Percentiles rank a stretch among this genome's conserved stretches.
phyloP scores from a whole-genome alignment of 768 basidiomycete genomes.

The Boletus barrowsii region DNA sequence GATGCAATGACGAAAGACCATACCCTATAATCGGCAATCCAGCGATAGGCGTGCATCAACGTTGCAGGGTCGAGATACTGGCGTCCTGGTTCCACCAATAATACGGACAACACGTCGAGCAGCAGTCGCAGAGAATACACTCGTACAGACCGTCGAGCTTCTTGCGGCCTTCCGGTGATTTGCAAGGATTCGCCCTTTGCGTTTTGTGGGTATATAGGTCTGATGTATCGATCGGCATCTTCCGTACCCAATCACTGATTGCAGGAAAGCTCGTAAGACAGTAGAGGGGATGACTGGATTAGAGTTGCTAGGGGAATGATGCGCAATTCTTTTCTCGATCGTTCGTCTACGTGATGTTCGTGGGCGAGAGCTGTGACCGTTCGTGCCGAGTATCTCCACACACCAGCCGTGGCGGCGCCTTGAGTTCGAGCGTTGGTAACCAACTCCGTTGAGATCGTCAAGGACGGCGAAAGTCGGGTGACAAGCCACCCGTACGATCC shows the following conservation, averaged over 20 bases:
- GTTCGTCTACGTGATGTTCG: too few species aligned
- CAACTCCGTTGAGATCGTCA: not conserved
- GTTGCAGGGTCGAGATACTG: conserved; percentile 95
- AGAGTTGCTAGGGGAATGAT: too few species aligned
- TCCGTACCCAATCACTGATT: too few species aligned
- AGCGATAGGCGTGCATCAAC: conserved; percentile 93
- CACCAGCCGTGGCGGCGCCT: conserved; percentile 50
- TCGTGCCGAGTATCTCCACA: too few species aligned
- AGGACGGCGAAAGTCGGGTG: not conserved
- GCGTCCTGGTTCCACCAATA: conserved; percentile 99
- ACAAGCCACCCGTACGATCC: conserved; percentile 72
- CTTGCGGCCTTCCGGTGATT: conserved; percentile 81
- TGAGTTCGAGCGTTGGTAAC: conserved; percentile 58
- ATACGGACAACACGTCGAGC: conserved; percentile 94
- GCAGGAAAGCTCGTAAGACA: too few species aligned
- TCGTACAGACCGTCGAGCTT: conserved; percentile 98
- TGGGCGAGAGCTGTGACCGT: too few species aligned
- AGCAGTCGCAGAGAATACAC: conserved; percentile 95
- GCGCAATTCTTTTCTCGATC: too few species aligned
- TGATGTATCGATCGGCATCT: conserved; percentile 64
- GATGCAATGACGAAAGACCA: conserved; percentile 23
- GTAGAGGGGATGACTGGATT: too few species aligned
- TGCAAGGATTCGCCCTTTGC: conserved; percentile 85
- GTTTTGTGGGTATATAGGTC: conserved; percentile 86
- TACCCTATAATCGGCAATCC: conserved; percentile 96